Evolutionary conservation across 1,284 basidiomycete genomes (phyloP).

Genomic region (Apiotrichum sp.): DNA sequence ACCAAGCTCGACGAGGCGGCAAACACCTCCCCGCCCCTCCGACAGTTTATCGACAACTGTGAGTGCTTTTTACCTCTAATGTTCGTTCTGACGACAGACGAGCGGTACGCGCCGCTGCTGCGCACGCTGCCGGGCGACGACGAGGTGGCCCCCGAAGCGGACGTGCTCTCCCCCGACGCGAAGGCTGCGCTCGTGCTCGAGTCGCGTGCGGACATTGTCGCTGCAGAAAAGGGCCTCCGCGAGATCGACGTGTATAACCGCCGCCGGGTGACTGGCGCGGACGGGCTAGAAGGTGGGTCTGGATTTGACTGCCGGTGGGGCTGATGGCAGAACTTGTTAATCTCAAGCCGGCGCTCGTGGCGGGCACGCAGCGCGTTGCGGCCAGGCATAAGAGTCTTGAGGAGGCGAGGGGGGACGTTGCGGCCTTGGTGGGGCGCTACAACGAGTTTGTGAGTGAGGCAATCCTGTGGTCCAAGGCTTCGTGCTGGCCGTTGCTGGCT

Average conservation of each 20-base stretch:
- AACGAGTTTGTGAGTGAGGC: conserved; percentile 32
- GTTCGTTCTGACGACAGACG: conserved; percentile 16
- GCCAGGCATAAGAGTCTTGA: conserved; percentile 15
- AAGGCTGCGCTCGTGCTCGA: conserved; percentile 36
- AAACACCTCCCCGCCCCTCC: conserved; percentile 27
- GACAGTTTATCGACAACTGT: conserved; percentile 35
- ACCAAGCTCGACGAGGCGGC: conserved; percentile 23
- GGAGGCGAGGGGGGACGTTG: conserved; percentile 21
- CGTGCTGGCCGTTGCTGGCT: no score
- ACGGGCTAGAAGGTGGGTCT: conserved; percentile 31
- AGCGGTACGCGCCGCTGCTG: conserved; percentile 32
- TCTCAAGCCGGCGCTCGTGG: conserved; percentile 19
- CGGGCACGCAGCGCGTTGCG: conserved; percentile 9
- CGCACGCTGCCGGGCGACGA: not conserved
- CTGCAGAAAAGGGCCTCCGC: conserved; percentile 35
- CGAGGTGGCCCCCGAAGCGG: not conserved
- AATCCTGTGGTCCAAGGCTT: not conserved
- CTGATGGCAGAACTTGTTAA: conserved; percentile 27
- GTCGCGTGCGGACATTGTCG: conserved; percentile 30
- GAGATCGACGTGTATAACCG: conserved; percentile 33
- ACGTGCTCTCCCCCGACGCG: conserved; percentile 25
- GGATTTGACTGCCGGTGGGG: not conserved
- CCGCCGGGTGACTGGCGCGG: conserved; percentile 33
- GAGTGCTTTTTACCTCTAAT: conserved; percentile 3
- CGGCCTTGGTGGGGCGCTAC: conserved; percentile 27